Conservation (phyloP, 306 rosid genomes). For the Rosa chinensis region DNA sequence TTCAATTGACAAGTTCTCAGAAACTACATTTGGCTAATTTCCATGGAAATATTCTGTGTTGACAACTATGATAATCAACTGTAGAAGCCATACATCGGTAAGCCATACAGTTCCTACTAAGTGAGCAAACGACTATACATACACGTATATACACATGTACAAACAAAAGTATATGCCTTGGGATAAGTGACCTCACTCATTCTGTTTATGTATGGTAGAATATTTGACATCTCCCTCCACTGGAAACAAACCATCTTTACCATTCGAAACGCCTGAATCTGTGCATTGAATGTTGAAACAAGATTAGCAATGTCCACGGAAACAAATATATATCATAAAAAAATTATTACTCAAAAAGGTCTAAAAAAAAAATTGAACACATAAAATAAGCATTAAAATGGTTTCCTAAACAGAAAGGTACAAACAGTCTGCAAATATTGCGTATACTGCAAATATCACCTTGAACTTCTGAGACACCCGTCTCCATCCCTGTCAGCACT, state of each 20-base stretch:
- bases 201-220: slow-evolving; percentile 34
- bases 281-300: slow-evolving; percentile 23
- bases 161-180: not conserved
- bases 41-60: too few relatives aligned
- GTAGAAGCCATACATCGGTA: not conserved
- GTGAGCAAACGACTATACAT: not conserved
- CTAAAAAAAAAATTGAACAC: not conserved
- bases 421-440: not conserved
- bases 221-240: slow-evolving; percentile 34
- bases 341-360: not conserved
- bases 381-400: not conserved
- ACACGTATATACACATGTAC: not conserved
- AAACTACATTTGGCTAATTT: too few relatives aligned
- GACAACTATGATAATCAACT: not conserved
- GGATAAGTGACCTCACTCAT: slow-evolving; percentile 42
- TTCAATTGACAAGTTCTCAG: too few relatives aligned
- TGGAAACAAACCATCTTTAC: slow-evolving; percentile 35
- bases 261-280: slow-evolving; percentile 39
- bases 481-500: slow-evolving; percentile 35
- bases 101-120: not conserved
- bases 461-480: slow-evolving; percentile 38
- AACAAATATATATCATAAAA: slow-evolving; percentile 2
- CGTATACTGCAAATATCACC: slow-evolving; percentile 35
- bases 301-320: slow-evolving; percentile 30
- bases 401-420: not conserved